Evolutionary conservation across 2,329 filamentous ascomycete genomes (phyloP).

Genomic region (Ophiobolus disseminans): DNA sequence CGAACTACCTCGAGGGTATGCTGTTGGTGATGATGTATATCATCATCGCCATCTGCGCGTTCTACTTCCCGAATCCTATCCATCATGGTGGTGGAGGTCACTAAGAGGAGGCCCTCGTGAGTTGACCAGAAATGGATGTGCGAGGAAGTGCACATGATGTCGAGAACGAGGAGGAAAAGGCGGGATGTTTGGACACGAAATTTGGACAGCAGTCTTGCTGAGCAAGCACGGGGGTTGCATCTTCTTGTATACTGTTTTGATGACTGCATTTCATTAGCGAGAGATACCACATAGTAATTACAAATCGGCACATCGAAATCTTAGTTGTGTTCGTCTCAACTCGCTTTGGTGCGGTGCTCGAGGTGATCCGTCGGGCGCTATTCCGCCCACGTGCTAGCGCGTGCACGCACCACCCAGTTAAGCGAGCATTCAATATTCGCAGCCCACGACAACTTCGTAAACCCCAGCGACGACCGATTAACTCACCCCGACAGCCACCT

Average conservation of each 20-base stretch:
- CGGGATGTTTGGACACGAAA: no score
- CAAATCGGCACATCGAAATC: no score
- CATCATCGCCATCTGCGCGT: slow-evolving; percentile 67
- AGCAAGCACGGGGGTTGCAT: slow-evolving; percentile 13
- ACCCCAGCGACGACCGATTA: slow-evolving; percentile 32
- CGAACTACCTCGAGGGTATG: slow-evolving; percentile 86
- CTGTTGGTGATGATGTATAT: slow-evolving; percentile 76
- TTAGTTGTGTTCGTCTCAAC: no score
- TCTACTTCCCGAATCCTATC: slow-evolving; percentile 65
- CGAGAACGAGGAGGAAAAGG: background rate
- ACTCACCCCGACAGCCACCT: slow-evolving; percentile 41
- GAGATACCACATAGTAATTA: slow-evolving; percentile 13
- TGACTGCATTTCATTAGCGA: slow-evolving; percentile 22
- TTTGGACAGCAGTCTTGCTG: slow-evolving; percentile 4
- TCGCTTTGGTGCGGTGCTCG: no score
- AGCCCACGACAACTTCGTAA: slow-evolving; percentile 1
- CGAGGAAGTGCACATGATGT: no score
- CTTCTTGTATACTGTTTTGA: background rate
- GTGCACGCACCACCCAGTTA: slow-evolving; percentile 24
- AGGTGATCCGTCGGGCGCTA: no score
- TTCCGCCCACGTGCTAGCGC: background rate
- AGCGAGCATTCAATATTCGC: slow-evolving; percentile 20
- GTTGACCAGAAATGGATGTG: no score
- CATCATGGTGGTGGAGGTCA: slow-evolving; percentile 22
- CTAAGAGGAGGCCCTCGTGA: slow-evolving; percentile 7